Conservation (phyloP, 352 stramenopile species). For the Aphanomyces cochlioides region DNA sequence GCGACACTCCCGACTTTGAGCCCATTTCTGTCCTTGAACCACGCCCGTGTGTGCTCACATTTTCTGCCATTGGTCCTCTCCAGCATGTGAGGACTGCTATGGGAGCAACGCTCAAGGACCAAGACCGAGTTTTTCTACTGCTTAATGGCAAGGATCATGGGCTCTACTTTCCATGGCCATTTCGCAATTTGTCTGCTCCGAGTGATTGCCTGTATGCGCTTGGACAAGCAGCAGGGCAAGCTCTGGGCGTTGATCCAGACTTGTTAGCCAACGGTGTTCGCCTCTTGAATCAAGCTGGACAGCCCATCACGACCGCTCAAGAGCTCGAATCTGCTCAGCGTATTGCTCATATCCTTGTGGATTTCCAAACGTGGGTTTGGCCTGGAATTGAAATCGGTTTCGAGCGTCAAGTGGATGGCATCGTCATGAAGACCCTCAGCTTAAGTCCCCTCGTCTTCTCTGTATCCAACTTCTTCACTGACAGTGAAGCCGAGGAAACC, state of each 20-base stretch:
- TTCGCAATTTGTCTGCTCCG: neutral
- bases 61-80: too few species aligned
- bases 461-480: conserved; percentile 64
- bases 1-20: neutral
- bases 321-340: conserved; percentile 39
- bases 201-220: conserved; percentile 49
- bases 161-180: neutral
- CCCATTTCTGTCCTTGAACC: neutral
- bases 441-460: conserved; percentile 68
- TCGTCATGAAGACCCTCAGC: conserved; percentile 59
- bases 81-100: too few species aligned
- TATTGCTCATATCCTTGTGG: conserved; percentile 63
- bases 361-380: conserved; percentile 71
- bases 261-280: conserved; percentile 49
- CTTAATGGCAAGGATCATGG: neutral
- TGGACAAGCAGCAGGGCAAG: conserved; percentile 39
- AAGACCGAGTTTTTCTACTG: neutral
- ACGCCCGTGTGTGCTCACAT: too few species aligned
- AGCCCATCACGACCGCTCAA: conserved; percentile 40
- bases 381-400: conserved; percentile 62
- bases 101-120: neutral
- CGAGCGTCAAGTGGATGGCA: conserved; percentile 39
- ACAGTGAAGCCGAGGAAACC: conserved; percentile 56
- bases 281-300: conserved; percentile 49
- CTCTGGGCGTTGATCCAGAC: conserved; percentile 46